phyloP scores from a whole-genome alignment of 352 stramenopile genomes.

The Globisporangium carolinianum region DNA sequence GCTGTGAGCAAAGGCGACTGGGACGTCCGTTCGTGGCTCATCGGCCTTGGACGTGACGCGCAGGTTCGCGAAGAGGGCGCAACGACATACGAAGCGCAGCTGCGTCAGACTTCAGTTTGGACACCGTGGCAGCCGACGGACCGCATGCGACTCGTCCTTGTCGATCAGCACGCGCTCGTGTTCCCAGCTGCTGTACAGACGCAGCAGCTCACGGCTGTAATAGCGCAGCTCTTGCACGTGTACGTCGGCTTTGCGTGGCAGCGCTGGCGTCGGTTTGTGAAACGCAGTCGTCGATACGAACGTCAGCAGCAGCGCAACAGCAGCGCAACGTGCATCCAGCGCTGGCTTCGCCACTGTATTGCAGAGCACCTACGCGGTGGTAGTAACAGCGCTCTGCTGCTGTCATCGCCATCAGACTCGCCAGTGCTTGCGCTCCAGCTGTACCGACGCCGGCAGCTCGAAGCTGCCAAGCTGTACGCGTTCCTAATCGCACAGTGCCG shows the following conservation, averaged over 20 bases:
- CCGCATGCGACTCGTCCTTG: conserved; percentile 47
- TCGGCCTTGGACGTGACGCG: conserved; percentile 24
- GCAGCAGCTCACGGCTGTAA: conserved; percentile 32
- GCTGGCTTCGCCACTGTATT: conserved; percentile 30
- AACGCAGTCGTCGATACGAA: conserved; percentile 29
- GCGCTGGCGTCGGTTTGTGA: conserved; percentile 37
- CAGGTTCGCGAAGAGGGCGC: conserved; percentile 46
- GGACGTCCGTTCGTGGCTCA: conserved; percentile 40
- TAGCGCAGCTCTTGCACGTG: conserved; percentile 56
- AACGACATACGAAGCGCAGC: conserved; percentile 6
- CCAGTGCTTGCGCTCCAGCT: conserved; percentile 36
- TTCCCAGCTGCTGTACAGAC: conserved; percentile 30
- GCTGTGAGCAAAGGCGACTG: conserved; percentile 28
- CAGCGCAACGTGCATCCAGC: conserved; percentile 27
- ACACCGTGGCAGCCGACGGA: conserved; percentile 30
- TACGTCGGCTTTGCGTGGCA: conserved; percentile 59
- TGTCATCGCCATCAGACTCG: conserved; percentile 6
- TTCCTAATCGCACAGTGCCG: conserved; percentile 30
- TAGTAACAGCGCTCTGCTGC: background rate
- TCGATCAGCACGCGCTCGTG: conserved; percentile 34
- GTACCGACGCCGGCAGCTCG: conserved; percentile 31
- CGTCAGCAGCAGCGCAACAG: conserved; percentile 13
- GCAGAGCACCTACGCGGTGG: background rate
- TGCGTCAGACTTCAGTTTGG: too few relatives aligned
- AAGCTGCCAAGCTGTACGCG: conserved; percentile 35